Base-by-base conservation (phyloP, 148 eudicot species). In the Pouteria glomerata region DNA sequence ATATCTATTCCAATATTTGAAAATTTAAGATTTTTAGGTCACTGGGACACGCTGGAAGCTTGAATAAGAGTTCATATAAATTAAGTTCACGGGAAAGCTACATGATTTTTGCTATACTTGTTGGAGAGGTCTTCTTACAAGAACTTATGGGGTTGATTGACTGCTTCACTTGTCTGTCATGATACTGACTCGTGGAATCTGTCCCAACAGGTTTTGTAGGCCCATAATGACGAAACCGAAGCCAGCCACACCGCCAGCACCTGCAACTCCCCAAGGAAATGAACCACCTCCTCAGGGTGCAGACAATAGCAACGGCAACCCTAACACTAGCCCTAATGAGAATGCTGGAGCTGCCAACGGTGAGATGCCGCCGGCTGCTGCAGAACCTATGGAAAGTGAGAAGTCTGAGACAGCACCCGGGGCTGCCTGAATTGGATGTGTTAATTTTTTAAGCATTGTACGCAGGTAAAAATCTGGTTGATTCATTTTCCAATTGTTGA, bases 181-280 rank as follows among this genome's bases (percentile, higher is more conserved):
- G 76, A 47, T 27, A 57, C 33, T 68, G 24, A 72, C 47, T 50
- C 1, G 47, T 50, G 15, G 51, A 29, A 14, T 53, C 55, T 57
- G 23, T 42, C n/a, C 26, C 15, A 31, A 57, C 66, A 89, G 95
- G 95, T 44, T 87, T 31, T 87, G 91, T 74, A 85, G 84, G 82
- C 89, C 89, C 45, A 87, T 89, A 75, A 85, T 89, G 95, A 83
- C 74, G n/a, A 89, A 89, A 74, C 85, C 95, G 4, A 89, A 83
- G 75, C 89, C 91, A 16, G 81, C 85, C 35, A 88, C 84, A 77
- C 85, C 85, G 19, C 81, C 85, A 1, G 77, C 88, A 18, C 90
- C 92, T 5, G 89, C 84, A 73, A 65, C 82, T 39, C 73, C 83
- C 41, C 85, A 76, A 66, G 81, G 69, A 42, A 68, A 74, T 41